These are phyloP conservation scores for Fusarium nodosum DNA, from an alignment of 2,329 filamentous ascomycete species.

Conservation along the genomic window DNA sequence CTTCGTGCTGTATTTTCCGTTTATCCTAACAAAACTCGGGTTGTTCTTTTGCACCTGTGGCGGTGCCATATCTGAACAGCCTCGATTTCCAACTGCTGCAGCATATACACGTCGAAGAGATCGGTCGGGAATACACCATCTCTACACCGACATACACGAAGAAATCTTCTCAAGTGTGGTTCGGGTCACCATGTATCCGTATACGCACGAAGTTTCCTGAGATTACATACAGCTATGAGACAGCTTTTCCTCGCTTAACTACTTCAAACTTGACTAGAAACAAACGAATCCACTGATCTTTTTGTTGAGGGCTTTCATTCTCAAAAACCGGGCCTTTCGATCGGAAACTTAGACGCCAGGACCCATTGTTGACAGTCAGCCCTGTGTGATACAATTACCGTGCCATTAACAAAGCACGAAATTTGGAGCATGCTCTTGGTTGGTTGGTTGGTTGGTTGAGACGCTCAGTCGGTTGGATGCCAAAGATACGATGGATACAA, in stretches of 20 bases:
- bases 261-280: conserved; percentile 15
- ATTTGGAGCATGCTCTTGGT: neutral
- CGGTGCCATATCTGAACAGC: conserved; percentile 25
- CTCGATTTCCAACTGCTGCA: conserved; percentile 18
- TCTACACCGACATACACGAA: conserved; percentile 21
- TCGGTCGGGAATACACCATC: conserved; percentile 18
- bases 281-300: conserved; percentile 10
- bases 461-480: neutral
- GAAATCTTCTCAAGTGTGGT: neutral
- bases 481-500: neutral
- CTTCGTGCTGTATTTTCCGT: neutral
- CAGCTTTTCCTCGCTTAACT: conserved; percentile 2
- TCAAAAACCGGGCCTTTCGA: conserved; percentile 36
- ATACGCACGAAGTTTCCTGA: conserved; percentile 3
- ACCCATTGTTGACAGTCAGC: conserved; percentile 29
- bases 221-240: conserved; percentile 16
- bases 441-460: neutral
- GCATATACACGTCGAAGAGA: conserved; percentile 1
- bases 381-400: conserved; percentile 23
- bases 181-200: neutral
- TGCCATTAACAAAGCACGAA: conserved; percentile 3
- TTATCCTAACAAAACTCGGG: neutral
- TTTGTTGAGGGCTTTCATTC: conserved; percentile 30
- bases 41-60: conserved; percentile 4
- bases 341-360: conserved; percentile 20